Conservation (phyloP, 108 stramenopile genomes). For the Pseudonitzschia delicatissima region DNA sequence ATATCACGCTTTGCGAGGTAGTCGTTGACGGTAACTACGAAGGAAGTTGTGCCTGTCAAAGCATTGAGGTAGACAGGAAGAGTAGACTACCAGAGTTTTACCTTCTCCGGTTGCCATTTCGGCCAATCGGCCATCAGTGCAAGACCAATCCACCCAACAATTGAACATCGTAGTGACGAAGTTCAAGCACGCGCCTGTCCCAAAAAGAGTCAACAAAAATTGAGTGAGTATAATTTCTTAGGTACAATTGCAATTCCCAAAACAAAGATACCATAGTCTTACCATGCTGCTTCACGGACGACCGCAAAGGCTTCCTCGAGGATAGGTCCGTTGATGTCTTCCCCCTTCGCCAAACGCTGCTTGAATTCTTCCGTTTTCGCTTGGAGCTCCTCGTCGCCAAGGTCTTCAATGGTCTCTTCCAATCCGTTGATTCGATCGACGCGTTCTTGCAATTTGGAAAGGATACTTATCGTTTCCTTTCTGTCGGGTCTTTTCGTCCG, state of each 20-base stretch:
- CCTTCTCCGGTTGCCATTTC: constrained; percentile 99
- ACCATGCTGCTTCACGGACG: constrained; percentile 95
- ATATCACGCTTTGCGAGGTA: constrained; percentile 93
- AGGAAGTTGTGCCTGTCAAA: constrained; percentile 63
- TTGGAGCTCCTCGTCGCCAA: constrained; percentile 84
- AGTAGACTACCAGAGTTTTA: constrained; percentile 92
- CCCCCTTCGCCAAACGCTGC: constrained; percentile 61
- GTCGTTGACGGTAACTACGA: constrained; percentile 94
- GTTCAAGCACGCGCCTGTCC: constrained; percentile 79
- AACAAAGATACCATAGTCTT: background rate
- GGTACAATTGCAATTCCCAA: background rate
- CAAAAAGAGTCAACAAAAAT: background rate
- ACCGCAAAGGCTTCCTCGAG: constrained; percentile 95
- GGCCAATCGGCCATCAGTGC: constrained; percentile 86
- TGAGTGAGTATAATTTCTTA: background rate
- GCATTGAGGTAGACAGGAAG: constrained; percentile 88
- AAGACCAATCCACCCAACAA: constrained; percentile 88
- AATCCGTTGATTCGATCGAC: constrained; percentile 82
- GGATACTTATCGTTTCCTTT: constrained; percentile 65
- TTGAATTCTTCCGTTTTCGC: constrained; percentile 83
- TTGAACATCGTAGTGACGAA: constrained; percentile 95
- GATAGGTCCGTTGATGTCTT: constrained; percentile 67
- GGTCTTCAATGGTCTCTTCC: constrained; percentile 79
- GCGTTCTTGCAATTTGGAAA: constrained; percentile 56
- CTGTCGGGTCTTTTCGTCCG: constrained; percentile 47